These are phyloP conservation scores for Pinus tabuliformis DNA, from an alignment of 75 land plant genomes.

Conservation along the genomic window DNA sequence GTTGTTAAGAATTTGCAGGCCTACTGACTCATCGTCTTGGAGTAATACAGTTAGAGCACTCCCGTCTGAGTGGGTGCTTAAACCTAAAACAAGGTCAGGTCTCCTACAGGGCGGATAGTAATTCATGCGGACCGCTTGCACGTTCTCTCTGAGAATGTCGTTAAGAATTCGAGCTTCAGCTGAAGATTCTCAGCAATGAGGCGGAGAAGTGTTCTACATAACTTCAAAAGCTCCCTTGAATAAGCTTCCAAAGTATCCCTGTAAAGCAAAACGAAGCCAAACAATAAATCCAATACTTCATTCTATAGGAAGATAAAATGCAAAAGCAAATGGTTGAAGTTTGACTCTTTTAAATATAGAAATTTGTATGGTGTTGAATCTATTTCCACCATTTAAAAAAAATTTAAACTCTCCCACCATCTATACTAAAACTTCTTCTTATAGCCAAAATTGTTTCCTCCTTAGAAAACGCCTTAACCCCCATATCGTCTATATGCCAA, in stretches of 20 bases:
- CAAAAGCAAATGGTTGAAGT: too few species aligned
- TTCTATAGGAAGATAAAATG: too few species aligned
- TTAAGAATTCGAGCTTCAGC: slow-evolving; percentile 10
- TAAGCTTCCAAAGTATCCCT: slow-evolving; percentile 63
- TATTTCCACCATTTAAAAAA: too few species aligned
- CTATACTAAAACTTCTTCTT: too few species aligned
- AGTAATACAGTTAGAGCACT: slow-evolving; percentile 44
- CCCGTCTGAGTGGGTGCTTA: slow-evolving; percentile 39
- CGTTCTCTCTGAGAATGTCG: slow-evolving; percentile 20
- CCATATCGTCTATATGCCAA: too few species aligned
- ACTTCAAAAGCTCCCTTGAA: slow-evolving; percentile 23
- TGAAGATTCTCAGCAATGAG: slow-evolving; percentile 48
- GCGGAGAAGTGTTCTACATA: slow-evolving; percentile 32
- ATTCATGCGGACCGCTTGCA: slow-evolving; percentile 30
- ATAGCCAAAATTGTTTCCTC: too few species aligned
- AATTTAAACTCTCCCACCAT: too few species aligned
- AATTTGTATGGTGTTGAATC: too few species aligned
- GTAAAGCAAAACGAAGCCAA: neutral
- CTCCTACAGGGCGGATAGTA: slow-evolving; percentile 34
- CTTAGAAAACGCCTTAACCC: too few species aligned
- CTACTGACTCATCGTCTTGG: slow-evolving; percentile 19
- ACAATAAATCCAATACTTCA: neutral
- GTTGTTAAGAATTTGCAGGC: slow-evolving; percentile 39
- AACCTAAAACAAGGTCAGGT: slow-evolving; percentile 31
- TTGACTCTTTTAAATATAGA: too few species aligned